Percentiles rank a stretch among this genome's conserved stretches.
Evolutionary conservation across 805 yeast species (phyloP).

Genomic region (Cyberlindnera nakhonratchasimensis): DNA sequence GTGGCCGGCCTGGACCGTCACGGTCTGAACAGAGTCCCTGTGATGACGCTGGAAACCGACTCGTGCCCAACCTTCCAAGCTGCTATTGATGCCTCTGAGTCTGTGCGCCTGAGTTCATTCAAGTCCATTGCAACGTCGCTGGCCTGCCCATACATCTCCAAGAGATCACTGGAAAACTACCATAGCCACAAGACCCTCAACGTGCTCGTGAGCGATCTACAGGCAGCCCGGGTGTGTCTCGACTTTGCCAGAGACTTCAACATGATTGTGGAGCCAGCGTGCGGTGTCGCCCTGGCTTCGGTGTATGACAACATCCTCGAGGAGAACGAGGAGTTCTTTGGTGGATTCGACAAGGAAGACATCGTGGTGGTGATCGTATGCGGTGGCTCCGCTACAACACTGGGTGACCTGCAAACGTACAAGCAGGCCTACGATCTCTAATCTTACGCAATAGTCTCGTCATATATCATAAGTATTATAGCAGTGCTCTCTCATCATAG

Average conservation of each 20-base stretch:
- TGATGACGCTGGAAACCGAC: conserved; percentile 55
- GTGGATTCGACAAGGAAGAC: conserved; percentile 35
- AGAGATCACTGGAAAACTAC: conserved; percentile 45
- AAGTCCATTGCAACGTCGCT: conserved; percentile 61
- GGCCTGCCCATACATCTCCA: conserved; percentile 58
- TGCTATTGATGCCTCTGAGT: conserved; percentile 44
- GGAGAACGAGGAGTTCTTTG: conserved; percentile 28
- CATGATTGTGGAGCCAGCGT: conserved; percentile 63
- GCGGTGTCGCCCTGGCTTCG: conserved; percentile 64
- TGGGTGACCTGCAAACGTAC: conserved; percentile 27
- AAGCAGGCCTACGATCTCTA: conserved; percentile 15
- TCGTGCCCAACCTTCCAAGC: conserved; percentile 57
- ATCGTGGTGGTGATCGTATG: conserved; percentile 55
- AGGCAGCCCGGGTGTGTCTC: conserved; percentile 52
- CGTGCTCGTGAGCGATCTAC: conserved; percentile 47
- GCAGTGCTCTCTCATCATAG: too few species aligned
- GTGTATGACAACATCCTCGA: conserved; percentile 37
- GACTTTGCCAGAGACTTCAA: conserved; percentile 49
- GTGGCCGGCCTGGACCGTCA: conserved; percentile 40
- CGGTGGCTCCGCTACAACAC: conserved; percentile 46
- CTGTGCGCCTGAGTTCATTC: conserved; percentile 40
- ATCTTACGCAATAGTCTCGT: background rate
- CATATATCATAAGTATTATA: too few species aligned
- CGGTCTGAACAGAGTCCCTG: conserved; percentile 35
- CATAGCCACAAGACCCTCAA: conserved; percentile 38